Evolutionary conservation across 148 eudicot species (phyloP).

Genomic region (Cornus controversa): DNA sequence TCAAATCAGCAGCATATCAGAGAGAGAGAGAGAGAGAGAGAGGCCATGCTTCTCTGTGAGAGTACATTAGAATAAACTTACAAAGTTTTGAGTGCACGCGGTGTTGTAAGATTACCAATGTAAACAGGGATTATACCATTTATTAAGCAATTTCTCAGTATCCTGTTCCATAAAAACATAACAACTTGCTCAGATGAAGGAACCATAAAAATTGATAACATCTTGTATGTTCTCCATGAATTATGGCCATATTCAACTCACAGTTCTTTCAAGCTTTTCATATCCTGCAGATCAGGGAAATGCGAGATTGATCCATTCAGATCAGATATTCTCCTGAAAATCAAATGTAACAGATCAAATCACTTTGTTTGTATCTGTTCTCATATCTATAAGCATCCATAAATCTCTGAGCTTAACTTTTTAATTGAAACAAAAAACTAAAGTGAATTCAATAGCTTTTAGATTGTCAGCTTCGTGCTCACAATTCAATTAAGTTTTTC

Average conservation of each 20-base stretch:
- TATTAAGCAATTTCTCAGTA: constrained; percentile 71
- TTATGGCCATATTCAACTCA: constrained; percentile 34
- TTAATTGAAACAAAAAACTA: background rate
- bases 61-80: constrained; percentile 20
- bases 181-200: too few relatives aligned
- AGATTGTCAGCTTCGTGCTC: constrained; percentile 26
- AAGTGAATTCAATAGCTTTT: background rate
- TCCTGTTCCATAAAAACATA: constrained; percentile 41
- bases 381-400: too few relatives aligned
- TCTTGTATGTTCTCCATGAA: too few relatives aligned
- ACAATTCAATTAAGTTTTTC: constrained; percentile 48
- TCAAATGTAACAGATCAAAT: constrained; percentile 14
- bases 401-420: too few relatives aligned
- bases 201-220: too few relatives aligned
- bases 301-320: constrained; percentile 32
- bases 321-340: constrained; percentile 78
- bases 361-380: background rate
- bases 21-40: background rate
- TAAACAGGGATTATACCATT: constrained; percentile 48
- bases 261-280: constrained; percentile 41
- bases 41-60: background rate
- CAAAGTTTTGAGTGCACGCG: constrained; percentile 32
- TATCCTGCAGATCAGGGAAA: constrained; percentile 51
- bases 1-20: background rate
- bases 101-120: constrained; percentile 37